A percentile compares a stretch with the other conserved stretches of the same genome.
These are phyloP conservation scores for Fusarium keratoplasticum DNA, from an alignment of 2,329 filamentous ascomycete genomes.

Conservation along the genomic window DNA sequence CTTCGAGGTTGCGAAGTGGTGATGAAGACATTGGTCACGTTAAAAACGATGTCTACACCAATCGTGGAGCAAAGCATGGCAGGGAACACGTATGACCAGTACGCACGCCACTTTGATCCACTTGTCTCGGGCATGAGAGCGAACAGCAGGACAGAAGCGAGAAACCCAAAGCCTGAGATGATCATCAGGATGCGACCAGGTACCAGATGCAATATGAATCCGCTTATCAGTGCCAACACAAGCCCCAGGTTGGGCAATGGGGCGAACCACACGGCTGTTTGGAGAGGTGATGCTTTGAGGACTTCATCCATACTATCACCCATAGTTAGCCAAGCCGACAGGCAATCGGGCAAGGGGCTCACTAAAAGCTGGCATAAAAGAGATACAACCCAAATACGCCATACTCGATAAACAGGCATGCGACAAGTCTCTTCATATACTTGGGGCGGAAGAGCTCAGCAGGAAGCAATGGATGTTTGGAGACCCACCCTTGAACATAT, in stretches of 20 bases:
- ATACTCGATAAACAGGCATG: slow-evolving; percentile 73
- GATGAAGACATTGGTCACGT: slow-evolving; percentile 82
- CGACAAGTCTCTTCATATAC: slow-evolving; percentile 72
- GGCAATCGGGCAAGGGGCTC: slow-evolving; percentile 44
- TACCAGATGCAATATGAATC: slow-evolving; percentile 73
- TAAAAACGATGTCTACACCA: slow-evolving; percentile 80
- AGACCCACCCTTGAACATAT: slow-evolving; percentile 79
- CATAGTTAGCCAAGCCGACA: not conserved
- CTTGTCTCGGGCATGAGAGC: slow-evolving; percentile 69
- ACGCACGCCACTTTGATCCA: slow-evolving; percentile 49
- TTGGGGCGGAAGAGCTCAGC: slow-evolving; percentile 75
- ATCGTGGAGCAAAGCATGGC: slow-evolving; percentile 76
- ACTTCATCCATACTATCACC: slow-evolving; percentile 67
- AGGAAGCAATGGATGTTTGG: slow-evolving; percentile 75
- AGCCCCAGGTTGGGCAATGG: slow-evolving; percentile 77
- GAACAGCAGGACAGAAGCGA: slow-evolving; percentile 70
- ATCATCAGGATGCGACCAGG: slow-evolving; percentile 73
- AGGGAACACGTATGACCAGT: slow-evolving; percentile 81
- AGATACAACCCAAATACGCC: slow-evolving; percentile 76
- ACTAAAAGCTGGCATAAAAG: slow-evolving; percentile 77
- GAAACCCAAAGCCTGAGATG: slow-evolving; percentile 69
- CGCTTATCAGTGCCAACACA: slow-evolving; percentile 70
- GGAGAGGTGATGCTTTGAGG: slow-evolving; percentile 68
- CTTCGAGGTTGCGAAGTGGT: slow-evolving; percentile 74
- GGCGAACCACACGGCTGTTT: slow-evolving; percentile 75